These are phyloP conservation scores for Backusella westeae DNA, from an alignment of 192 early-diverging fungal species.

Conservation along the genomic window DNA sequence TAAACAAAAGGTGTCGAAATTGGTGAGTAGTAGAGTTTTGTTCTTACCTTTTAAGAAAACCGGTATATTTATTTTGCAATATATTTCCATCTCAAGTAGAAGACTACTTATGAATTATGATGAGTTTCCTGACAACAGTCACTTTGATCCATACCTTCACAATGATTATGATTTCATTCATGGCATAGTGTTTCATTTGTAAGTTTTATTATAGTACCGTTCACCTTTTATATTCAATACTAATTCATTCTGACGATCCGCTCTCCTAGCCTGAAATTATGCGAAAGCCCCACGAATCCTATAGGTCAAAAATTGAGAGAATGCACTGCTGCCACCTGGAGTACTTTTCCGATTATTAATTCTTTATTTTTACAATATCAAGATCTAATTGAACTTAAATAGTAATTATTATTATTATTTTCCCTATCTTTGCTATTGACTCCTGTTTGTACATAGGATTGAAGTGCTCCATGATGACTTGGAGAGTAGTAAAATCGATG, in stretches of 20 bases:
- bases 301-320: neutral
- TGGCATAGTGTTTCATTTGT: conserved; percentile 8
- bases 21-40: too few relatives aligned
- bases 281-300: conserved; percentile 6
- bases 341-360: neutral
- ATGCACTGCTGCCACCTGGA: conserved; percentile 5
- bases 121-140: neutral
- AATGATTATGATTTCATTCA: conserved; percentile 10
- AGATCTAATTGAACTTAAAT: conserved; percentile 1
- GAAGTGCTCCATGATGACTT: neutral
- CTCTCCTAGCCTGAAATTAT: neutral
- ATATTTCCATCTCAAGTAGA: too few relatives aligned
- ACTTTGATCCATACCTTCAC: neutral
- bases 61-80: too few relatives aligned
- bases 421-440: neutral
- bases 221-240: conserved; percentile 8
- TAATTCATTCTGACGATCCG: conserved; percentile 2
- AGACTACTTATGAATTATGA: too few relatives aligned
- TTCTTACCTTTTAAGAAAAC: too few relatives aligned
- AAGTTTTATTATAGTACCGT: neutral
- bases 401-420: neutral
- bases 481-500: neutral
- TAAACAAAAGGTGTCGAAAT: too few relatives aligned
- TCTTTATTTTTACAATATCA: neutral
- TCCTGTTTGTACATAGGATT: neutral